Base-by-base conservation (phyloP, 352 stramenopile genomes). In the Phytophthora cactorum region DNA sequence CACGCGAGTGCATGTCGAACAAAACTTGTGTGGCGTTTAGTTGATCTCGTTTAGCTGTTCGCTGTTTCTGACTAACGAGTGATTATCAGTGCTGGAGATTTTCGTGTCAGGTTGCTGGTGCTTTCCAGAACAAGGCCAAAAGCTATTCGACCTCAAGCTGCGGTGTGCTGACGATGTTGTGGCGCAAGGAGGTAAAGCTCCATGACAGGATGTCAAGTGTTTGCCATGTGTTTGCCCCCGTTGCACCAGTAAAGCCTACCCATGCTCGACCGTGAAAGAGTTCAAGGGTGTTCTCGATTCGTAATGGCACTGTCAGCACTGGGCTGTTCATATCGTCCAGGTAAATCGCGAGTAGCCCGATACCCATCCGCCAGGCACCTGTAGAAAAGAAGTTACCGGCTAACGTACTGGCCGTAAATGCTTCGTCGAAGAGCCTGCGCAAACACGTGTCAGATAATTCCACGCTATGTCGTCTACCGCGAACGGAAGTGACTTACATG, bases 161-260 rank as follows among this genome's bases (percentile, higher is more conserved):
- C 12, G 39, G 44, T 7, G 68, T 75, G 7, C 46, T 57, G n/a
- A 69, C 47, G 52, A 77, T 68, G 17, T 75, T 75, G 14, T 52
- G 54, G 1, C 88, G 77, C 8, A 92, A 74, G 25, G 77, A 88
- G 5, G 79, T 62, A 50, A 98, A 97, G 12, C 64, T 63, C 89
- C 90, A 98, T 9, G 79, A 85, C 14, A 97, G 59, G 39, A 98
- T 79, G 50, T 98, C 90, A 44, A 98, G 91, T 3, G 81, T 82
- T 77, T 98, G 93, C 79, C 86, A 98, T 28, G 88, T 86, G 0
- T 72, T 74, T 47, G 68, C 76, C 5, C 91, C 92, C 1, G 95
- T 98, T 29, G 91, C 81, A 2, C 89, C 90, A 1, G 95, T 97
- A 66, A 98, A 98, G n/a, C 95, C 95, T 0, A 98, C 89, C 75